Evolutionary conservation across 2,329 filamentous ascomycete genomes (phyloP).

Genomic region (Leptosphaerulina australis): DNA sequence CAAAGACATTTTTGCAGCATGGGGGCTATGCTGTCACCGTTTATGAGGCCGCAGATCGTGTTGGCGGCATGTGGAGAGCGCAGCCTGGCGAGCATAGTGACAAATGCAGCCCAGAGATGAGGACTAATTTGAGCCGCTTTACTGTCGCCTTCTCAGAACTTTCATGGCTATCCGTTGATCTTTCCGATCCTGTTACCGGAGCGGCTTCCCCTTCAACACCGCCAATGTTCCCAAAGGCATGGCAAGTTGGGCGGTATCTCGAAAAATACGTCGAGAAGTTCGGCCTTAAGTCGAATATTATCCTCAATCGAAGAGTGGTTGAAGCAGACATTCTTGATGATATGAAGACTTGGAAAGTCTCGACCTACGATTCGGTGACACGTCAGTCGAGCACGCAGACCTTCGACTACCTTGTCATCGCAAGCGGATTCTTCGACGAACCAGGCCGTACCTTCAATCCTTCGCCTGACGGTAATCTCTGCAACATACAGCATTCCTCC

Average conservation of each 20-base stretch:
- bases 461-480: slow-evolving; percentile 2
- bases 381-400: slow-evolving; percentile 18
- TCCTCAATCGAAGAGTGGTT: slow-evolving; percentile 54
- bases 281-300: slow-evolving; percentile 56
- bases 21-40: slow-evolving; percentile 70
- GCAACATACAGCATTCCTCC: slow-evolving; percentile 38
- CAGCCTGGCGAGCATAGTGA: slow-evolving; percentile 56
- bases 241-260: slow-evolving; percentile 77
- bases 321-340: slow-evolving; percentile 31
- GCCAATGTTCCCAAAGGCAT: slow-evolving; percentile 75
- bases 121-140: slow-evolving; percentile 77
- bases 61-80: slow-evolving; percentile 80
- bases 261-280: slow-evolving; percentile 68
- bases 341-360: slow-evolving; percentile 29
- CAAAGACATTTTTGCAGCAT: slow-evolving; percentile 71
- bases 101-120: slow-evolving; percentile 65
- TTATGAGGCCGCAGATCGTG: slow-evolving; percentile 67
- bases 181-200: slow-evolving; percentile 20
- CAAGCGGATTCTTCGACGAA: slow-evolving; percentile 74
- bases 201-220: slow-evolving; percentile 35
- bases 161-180: slow-evolving; percentile 65
- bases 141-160: slow-evolving; percentile 70
- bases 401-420: slow-evolving; percentile 75
- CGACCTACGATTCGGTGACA: slow-evolving; percentile 23
- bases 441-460: slow-evolving; percentile 22